These are phyloP conservation scores for Harringtonia aguacate DNA, from an alignment of 2,329 filamentous ascomycete genomes.

Conservation along the genomic window DNA sequence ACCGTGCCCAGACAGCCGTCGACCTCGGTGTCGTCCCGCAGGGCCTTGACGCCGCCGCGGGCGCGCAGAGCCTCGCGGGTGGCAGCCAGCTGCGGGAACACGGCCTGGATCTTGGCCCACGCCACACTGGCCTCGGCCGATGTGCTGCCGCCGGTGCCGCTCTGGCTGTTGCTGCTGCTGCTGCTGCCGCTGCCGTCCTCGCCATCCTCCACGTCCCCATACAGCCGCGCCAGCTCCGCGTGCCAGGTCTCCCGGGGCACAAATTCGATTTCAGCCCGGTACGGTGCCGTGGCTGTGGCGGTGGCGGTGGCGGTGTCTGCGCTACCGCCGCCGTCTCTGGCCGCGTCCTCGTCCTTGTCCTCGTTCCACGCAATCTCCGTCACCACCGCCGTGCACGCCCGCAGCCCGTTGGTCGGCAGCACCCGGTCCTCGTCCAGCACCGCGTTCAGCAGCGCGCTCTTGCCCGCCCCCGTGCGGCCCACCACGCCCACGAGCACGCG, in stretches of 20 bases:
- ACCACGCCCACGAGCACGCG: constrained; percentile 44
- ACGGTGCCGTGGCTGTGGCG: too few relatives aligned
- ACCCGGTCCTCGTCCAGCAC: constrained; percentile 47
- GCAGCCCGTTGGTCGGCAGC: constrained; percentile 36
- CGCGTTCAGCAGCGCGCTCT: constrained; percentile 53
- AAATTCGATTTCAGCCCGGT: constrained; percentile 48
- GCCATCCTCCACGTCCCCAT: constrained; percentile 25
- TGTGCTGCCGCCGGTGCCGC: constrained; percentile 10
- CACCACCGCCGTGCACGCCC: constrained; percentile 50
- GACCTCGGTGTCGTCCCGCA: constrained; percentile 30
- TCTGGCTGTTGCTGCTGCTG: too few relatives aligned
- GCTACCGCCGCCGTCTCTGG: too few relatives aligned
- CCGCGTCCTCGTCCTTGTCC: constrained; percentile 20
- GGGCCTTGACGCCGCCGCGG: constrained; percentile 22
- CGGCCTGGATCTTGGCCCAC: constrained; percentile 38
- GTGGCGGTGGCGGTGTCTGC: too few relatives aligned
- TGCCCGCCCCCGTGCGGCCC: constrained; percentile 51
- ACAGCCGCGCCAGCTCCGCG: constrained; percentile 36
- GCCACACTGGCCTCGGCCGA: constrained; percentile 28
- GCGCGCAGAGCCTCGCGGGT: constrained; percentile 27
- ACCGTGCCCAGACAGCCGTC: constrained; percentile 33
- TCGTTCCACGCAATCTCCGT: constrained; percentile 50
- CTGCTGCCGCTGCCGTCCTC: constrained; percentile 20
- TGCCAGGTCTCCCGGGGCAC: constrained; percentile 40
- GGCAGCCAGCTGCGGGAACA: constrained; percentile 26